Evolutionary conservation across 257 asterid species (phyloP).

Genomic region (Ilex asprella): DNA sequence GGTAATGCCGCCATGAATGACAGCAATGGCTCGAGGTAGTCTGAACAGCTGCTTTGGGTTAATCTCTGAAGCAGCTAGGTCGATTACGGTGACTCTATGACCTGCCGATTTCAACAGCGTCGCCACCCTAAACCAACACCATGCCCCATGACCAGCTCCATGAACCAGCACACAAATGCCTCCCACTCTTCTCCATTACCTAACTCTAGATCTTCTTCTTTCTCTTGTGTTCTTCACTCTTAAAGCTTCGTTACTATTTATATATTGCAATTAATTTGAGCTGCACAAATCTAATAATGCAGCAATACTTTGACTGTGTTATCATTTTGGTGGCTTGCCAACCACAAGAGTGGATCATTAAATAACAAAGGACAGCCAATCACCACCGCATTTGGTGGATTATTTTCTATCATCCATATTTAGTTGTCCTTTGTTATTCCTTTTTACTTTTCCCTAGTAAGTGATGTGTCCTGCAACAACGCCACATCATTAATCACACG

Average conservation of each 20-base stretch:
- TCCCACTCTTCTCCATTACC: not conserved
- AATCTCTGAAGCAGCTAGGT: constrained; percentile 29
- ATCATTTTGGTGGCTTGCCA: too few relatives aligned
- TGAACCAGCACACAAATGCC: constrained; percentile 34
- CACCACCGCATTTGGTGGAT: constrained; percentile 30
- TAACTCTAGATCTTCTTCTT: not conserved
- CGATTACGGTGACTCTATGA: constrained; percentile 26
- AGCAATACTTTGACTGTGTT: too few relatives aligned
- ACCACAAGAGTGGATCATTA: too few relatives aligned
- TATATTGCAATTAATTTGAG: too few relatives aligned
- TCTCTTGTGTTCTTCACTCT: not conserved
- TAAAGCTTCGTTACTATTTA: too few relatives aligned
- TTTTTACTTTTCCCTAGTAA: constrained; percentile 19
- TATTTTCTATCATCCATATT: constrained; percentile 31
- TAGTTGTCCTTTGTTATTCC: constrained; percentile 12
- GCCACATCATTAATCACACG: constrained; percentile 11
- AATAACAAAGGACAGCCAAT: not conserved
- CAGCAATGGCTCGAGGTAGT: constrained; percentile 22
- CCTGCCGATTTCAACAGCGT: constrained; percentile 19
- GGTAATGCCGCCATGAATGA: constrained; percentile 29
- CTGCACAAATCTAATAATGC: too few relatives aligned
- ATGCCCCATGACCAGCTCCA: constrained; percentile 31
- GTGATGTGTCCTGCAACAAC: constrained; percentile 8
- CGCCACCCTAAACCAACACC: constrained; percentile 32
- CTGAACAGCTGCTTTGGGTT: constrained; percentile 19